phyloP scores from a whole-genome alignment of 805 yeast species.

The Metschnikowia proteae region DNA sequence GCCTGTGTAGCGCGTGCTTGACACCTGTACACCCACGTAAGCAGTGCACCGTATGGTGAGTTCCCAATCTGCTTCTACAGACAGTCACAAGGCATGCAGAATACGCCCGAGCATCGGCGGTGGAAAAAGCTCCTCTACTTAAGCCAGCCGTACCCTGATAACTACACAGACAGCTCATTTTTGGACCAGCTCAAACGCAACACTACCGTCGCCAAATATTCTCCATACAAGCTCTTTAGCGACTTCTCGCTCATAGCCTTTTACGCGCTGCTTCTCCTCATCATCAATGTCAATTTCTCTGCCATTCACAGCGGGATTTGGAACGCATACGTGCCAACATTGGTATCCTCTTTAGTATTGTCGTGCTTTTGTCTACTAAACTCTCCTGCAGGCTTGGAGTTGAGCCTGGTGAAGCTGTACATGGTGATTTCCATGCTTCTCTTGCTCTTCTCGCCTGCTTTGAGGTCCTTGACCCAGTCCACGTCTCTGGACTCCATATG shows the following conservation, averaged over 20 bases:
- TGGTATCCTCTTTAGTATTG: conserved; percentile 19
- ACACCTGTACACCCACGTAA: too few relatives aligned
- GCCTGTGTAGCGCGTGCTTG: too few relatives aligned
- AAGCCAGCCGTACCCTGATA: conserved; percentile 84
- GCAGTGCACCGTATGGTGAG: too few relatives aligned
- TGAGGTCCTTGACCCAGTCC: conserved; percentile 81
- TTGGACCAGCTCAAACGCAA: conserved; percentile 76
- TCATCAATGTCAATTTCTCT: conserved; percentile 65
- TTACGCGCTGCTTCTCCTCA: conserved; percentile 59
- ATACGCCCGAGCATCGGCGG: background rate
- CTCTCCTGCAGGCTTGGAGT: conserved; percentile 5
- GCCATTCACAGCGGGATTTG: conserved; percentile 51
- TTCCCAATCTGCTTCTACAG: too few relatives aligned
- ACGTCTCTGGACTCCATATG: conserved; percentile 94
- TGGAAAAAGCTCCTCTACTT: conserved; percentile 89
- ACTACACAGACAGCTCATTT: conserved; percentile 79
- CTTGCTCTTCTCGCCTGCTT: conserved; percentile 80
- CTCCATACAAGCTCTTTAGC: conserved; percentile 58
- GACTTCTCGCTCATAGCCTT: conserved; percentile 67
- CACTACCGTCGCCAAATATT: conserved; percentile 65
- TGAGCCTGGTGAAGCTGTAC: conserved; percentile 41
- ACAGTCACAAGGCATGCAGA: background rate
- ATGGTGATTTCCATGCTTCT: conserved; percentile 65
- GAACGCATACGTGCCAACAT: conserved; percentile 47
- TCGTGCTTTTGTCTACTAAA: conserved; percentile 2